Base-by-base conservation (phyloP, 768 basidiomycete species). In the Tubosaeta sp. region DNA sequence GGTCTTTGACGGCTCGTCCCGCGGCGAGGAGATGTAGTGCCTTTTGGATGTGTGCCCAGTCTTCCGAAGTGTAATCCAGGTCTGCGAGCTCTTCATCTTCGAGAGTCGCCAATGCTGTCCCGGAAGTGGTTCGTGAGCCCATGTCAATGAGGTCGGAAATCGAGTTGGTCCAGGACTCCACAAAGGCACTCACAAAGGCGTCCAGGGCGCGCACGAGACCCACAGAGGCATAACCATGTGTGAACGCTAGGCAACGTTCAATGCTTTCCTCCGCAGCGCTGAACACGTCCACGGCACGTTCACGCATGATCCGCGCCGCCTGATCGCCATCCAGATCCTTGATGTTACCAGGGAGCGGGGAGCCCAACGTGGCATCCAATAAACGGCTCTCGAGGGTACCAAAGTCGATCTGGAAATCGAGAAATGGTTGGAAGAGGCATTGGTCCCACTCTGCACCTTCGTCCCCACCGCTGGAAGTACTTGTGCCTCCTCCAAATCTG, bases 391-490 rank as follows among this genome's bases (percentile, higher is more conserved):
- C 97, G 32, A 97, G 74, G 1, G 76, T 71, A 0, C 81, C 80
- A 67, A 97, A 97, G 50, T 95, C 88, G 16, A 82, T 75, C 60
- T 98, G 95, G 55, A 87, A 86, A 60, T 95, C 90, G 25, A 95
- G 77, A 73, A 97, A 98, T 2, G 95, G 92, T 65, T 95, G 93
- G 65, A 94, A 97, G 14, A 99, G 74, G 46, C 88, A 85, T 50
- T 85, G 86, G 62, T 97, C 93, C 97, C 97, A 98, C 52, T 86
- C 84, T 58, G 45, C 52, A 13, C 57, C 65, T 38, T 67, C 59
- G n/a, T 59, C 66, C 44, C 47, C 38, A 41, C 56, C 22, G 12
- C 43, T n/a, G 11, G 31, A n/a, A 6, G 44, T 27, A n/a, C 50
- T 46, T 10, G 61, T 45, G 27, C 37, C 56, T 37, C 54, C 43